phyloP scores from a whole-genome alignment of 2,329 filamentous ascomycete species.

The Epichloe glyceriae region DNA sequence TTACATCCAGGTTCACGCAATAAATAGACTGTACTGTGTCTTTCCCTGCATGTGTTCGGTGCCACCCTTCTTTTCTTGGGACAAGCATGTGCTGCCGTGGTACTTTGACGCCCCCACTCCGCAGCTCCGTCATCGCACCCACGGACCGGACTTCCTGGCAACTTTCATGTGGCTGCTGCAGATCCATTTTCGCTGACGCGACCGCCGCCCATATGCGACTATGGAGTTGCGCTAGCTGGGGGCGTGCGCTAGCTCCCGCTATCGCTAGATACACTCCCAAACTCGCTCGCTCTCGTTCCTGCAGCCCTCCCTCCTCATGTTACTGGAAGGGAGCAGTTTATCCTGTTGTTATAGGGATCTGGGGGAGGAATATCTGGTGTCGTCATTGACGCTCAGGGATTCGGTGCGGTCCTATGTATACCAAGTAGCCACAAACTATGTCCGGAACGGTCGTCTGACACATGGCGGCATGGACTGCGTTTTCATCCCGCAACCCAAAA shows the following conservation, averaged over 20 bases:
- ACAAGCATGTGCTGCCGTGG: not conserved
- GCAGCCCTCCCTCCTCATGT: no score
- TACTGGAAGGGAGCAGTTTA: no score
- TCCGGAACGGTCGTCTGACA: not conserved
- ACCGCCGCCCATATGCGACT: slow-evolving; percentile 14
- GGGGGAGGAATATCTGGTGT: no score
- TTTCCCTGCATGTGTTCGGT: no score
- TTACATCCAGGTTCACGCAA: no score
- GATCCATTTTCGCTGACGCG: slow-evolving; percentile 1
- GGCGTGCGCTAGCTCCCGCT: slow-evolving; percentile 19
- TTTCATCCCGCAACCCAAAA: no score
- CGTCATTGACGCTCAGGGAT: not conserved
- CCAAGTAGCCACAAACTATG: not conserved
- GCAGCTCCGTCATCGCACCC: slow-evolving; percentile 1
- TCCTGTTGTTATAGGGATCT: no score
- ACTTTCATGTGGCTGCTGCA: not conserved
- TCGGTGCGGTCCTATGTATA: not conserved
- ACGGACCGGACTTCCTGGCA: not conserved
- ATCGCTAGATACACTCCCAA: not conserved
- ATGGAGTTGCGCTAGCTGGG: slow-evolving; percentile 15
- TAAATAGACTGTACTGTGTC: no score
- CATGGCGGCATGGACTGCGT: not conserved
- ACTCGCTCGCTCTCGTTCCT: no score
- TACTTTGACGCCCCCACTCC: not conserved
- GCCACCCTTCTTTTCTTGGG: no score